Base-by-base conservation (phyloP, 2,329 filamentous ascomycete species). In the Fusarium acutatum region DNA sequence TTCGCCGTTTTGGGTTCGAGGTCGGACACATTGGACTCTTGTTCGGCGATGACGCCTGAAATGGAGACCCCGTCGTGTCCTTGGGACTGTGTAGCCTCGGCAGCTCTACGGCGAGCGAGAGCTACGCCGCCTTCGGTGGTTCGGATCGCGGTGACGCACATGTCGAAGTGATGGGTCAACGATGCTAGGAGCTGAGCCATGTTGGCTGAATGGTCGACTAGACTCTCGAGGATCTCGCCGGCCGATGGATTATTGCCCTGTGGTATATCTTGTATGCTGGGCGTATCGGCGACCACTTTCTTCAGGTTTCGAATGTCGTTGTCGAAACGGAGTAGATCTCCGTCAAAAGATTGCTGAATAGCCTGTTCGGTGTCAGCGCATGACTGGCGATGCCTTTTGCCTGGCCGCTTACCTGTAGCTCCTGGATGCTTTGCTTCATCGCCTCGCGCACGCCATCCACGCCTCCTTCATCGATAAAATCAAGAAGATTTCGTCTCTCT, bases 121-220 rank as follows among this genome's bases (percentile, higher is more conserved):
- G 90, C 92, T 18, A 91, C 90, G 10, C 92, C 93, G 35, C 93
- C 93, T 83, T 97, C 95, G 7, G 95, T 98, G 57, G 96, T 94
- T 67, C 95, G 93, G 47, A 98, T 92, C 2, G 96, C 96, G 2
- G 92, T 96, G 20, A 97, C 94, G 81, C 96, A 98, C 73, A 97
- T 90, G 81, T 98, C 96, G 80, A 97, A 98, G 82, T 98, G 96
- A 32, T 89, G 90, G 13, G 94, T 95, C 8, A 98, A 85, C 2
- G 93, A 94, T 64, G 94, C 89, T 4, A 98, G 88, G 10, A 94
- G 88, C 64, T 92, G 88, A 10, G 95, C 96, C 91, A 97, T 96
- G 76, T 92, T 90, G 71, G 93, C 91, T 0, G 95, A 95, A 75
- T 96, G 91, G 20, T 86, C 86, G 72, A 95, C 91, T 40, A 97